These are phyloP conservation scores for Lactarius sanguifluus DNA, from an alignment of 768 basidiomycete genomes.

Conservation along the genomic window DNA sequence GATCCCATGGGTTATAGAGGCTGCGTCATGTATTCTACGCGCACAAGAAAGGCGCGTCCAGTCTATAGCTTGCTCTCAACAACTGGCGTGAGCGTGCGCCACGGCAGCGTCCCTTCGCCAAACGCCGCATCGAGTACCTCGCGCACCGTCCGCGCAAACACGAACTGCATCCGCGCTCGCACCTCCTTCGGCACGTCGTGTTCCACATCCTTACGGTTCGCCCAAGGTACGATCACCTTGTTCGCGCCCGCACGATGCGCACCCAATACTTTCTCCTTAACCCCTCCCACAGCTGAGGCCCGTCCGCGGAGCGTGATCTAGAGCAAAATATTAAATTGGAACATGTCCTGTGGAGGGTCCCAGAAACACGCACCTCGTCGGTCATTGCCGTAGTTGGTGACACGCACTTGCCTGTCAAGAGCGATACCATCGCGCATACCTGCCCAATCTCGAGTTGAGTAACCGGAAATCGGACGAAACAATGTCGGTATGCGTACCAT, in stretches of 20 bases:
- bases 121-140: slow-evolving; percentile 86
- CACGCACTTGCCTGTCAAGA: slow-evolving; percentile 74
- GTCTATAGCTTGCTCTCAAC: slow-evolving; percentile 53
- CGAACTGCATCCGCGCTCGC: slow-evolving; percentile 72
- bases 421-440: slow-evolving; percentile 84
- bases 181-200: slow-evolving; percentile 79
- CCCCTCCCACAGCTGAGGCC: slow-evolving; percentile 83
- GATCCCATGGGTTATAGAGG: not conserved
- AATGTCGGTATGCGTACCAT: slow-evolving; percentile 52
- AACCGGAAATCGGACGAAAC: not conserved
- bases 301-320: slow-evolving; percentile 81
- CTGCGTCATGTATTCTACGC: too few relatives aligned
- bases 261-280: slow-evolving; percentile 90
- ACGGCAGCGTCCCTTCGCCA: slow-evolving; percentile 63
- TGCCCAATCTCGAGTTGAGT: slow-evolving; percentile 32
- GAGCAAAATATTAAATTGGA: too few relatives aligned
- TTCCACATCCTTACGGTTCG: slow-evolving; percentile 85
- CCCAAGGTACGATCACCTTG: slow-evolving; percentile 81
- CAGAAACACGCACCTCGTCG: slow-evolving; percentile 58
- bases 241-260: slow-evolving; percentile 84
- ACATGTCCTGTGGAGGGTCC: too few relatives aligned
- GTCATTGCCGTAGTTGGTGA: slow-evolving; percentile 82
- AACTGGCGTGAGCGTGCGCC: slow-evolving; percentile 52
- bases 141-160: slow-evolving; percentile 74
- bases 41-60: too few relatives aligned